Conservation (phyloP, 75 land plant species). For the Sequoiadendron giganteum region DNA sequence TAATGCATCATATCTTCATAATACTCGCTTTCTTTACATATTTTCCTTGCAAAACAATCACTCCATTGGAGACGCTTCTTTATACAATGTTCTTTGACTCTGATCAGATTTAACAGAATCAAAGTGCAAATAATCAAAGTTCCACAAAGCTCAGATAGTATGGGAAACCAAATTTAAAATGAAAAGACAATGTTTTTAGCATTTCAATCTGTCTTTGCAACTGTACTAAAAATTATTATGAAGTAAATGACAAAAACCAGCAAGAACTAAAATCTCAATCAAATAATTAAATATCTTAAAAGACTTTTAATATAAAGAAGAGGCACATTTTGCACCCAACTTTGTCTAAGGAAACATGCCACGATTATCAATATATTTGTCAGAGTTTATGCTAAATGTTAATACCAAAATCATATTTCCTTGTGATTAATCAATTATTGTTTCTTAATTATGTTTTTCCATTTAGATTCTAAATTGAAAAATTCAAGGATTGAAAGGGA, state of each 20-base stretch:
- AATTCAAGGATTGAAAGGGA: no score
- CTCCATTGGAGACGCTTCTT: slow-evolving; percentile 91
- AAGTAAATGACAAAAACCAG: neutral
- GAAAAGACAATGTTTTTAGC: neutral
- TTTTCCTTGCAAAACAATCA: slow-evolving; percentile 84
- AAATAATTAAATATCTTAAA: neutral
- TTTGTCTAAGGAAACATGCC: neutral
- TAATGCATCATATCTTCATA: slow-evolving; percentile 98
- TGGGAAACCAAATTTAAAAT: neutral
- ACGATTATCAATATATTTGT: neutral
- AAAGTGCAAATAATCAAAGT: neutral
- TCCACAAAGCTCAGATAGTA: neutral
- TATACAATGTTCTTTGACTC: slow-evolving; percentile 90
- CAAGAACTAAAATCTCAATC: neutral
- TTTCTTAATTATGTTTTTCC: no score
- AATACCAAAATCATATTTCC: no score
- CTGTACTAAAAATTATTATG: neutral
- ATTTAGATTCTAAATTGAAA: no score
- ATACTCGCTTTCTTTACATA: slow-evolving; percentile 91
- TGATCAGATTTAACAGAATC: slow-evolving; percentile 20
- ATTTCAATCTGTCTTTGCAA: neutral
- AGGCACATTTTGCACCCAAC: neutral
- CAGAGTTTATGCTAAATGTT: neutral
- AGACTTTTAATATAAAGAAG: neutral
- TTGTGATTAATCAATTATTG: no score